phyloP scores from a whole-genome alignment of 2,329 filamentous ascomycete genomes.

The Ceratocystiopsis brevicomis region DNA sequence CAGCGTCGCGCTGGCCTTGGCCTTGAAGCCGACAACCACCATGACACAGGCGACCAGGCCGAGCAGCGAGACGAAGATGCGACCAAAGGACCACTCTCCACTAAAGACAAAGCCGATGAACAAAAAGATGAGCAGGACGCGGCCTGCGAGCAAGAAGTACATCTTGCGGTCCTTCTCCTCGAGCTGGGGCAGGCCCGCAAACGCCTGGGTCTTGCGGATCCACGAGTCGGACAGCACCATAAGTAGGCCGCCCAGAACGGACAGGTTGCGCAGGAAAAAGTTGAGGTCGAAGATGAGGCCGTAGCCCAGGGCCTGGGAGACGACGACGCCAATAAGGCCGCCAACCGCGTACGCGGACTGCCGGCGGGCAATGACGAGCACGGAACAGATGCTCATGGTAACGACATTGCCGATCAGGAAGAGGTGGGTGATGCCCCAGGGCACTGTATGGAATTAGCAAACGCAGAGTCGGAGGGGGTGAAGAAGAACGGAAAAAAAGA shows the following conservation, averaged over 20 bases:
- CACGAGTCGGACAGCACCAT: constrained; percentile 98
- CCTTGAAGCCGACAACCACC: constrained; percentile 99
- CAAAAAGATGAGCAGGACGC: constrained; percentile 90
- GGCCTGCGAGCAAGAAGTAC: constrained; percentile 97
- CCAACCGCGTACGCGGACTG: constrained; percentile 83
- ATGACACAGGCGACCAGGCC: constrained; percentile 88
- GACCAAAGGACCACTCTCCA: constrained; percentile 79
- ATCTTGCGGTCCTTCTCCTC: constrained; percentile 99
- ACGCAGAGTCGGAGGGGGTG: not conserved
- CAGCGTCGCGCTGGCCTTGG: constrained; percentile 93
- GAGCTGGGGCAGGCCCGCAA: constrained; percentile 78
- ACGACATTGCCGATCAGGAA: constrained; percentile 85
- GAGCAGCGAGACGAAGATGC: constrained; percentile 65
- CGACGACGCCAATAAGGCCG: constrained; percentile 75
- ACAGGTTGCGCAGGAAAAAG: constrained; percentile 98
- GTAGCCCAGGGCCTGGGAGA: constrained; percentile 89
- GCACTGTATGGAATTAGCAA: constrained; percentile 38
- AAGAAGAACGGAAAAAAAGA: not conserved
- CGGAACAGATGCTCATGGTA: constrained; percentile 66
- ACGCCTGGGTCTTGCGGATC: constrained; percentile 94
- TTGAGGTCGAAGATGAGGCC: constrained; percentile 97
- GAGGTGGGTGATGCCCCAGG: constrained; percentile 68
- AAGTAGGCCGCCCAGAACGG: constrained; percentile 86
- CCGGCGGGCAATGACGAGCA: constrained; percentile 77
- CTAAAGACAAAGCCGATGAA: constrained; percentile 95